These are phyloP conservation scores for Aspergillus carlsbadensis DNA, from an alignment of 495 filamentous ascomycete species.

Conservation along the genomic window DNA sequence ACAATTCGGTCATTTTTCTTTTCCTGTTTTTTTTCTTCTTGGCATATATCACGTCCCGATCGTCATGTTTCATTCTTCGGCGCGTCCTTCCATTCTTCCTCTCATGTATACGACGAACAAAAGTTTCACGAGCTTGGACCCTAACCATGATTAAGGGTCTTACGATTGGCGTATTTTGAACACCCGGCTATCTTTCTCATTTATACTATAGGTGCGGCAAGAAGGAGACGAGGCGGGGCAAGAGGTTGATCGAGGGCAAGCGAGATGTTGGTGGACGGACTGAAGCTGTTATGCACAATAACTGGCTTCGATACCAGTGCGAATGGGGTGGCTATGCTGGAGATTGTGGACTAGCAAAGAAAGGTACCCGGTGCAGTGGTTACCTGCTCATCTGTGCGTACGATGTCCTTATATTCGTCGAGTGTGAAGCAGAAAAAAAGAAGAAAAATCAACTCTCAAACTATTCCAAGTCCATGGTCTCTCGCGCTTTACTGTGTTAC, in stretches of 20 bases:
- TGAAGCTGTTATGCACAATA: constrained; percentile 25
- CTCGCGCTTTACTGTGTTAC: not conserved
- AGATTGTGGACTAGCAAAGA: constrained; percentile 17
- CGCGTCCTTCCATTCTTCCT: constrained; percentile 28
- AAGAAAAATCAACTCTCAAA: constrained; percentile 12
- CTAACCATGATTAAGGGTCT: constrained; percentile 37
- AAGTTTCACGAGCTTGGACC: constrained; percentile 40
- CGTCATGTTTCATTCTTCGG: constrained; percentile 25
- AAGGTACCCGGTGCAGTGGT: constrained; percentile 23
- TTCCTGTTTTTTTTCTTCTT: constrained; percentile 29
- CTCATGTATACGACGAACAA: constrained; percentile 49
- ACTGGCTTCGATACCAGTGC: constrained; percentile 24
- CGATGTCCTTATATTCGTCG: constrained; percentile 24
- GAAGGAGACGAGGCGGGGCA: constrained; percentile 28
- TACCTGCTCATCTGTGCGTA: constrained; percentile 26
- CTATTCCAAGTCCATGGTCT: not conserved
- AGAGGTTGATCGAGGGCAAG: constrained; percentile 25
- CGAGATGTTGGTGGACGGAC: constrained; percentile 25
- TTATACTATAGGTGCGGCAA: constrained; percentile 29
- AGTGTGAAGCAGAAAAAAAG: constrained; percentile 24
- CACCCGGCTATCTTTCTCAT: constrained; percentile 33
- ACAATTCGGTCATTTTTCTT: constrained; percentile 24
- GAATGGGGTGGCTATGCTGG: constrained; percentile 28
- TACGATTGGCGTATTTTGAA: constrained; percentile 49
- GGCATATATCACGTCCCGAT: constrained; percentile 44